Base-by-base conservation (phyloP, 331 rosid species). In the Cydonia oblonga region DNA sequence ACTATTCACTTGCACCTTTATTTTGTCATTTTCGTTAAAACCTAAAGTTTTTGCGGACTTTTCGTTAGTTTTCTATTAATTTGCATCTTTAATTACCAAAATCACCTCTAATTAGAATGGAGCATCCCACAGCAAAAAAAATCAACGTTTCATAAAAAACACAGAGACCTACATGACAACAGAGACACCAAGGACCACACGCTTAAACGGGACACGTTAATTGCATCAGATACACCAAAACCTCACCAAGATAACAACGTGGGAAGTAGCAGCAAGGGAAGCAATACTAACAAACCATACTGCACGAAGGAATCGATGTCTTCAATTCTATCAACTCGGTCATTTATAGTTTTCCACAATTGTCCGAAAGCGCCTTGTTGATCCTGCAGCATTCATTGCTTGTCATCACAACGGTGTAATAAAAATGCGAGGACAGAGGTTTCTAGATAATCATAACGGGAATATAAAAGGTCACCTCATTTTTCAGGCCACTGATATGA, bases 261-360 rank as follows among this genome's bases (percentile, higher is more conserved):
- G 59, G 89, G 84, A 77, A 88, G 66, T 51, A 84, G 75, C 88
- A 93, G 74, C 71, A 89, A 53, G 33, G 96, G 90, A 76, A 87
- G 76, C 86, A 90, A 84, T 57, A 76, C 76, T 61, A 78, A 76
- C 79, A 93, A 81, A 54, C 97, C 88, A 35, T 84, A 89, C 76
- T 63, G 74, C 86, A 93, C 91, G 54, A 90, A 78, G 52, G 89
- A 62, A 78, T 93, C 95, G 0, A 57, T 52, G 56, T 89, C 80
- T 86, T 84, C 85, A 49, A 83, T 62, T 44, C 76, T 68, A 70
- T 69, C 75, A 59, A 85, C 64, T 74, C 67, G 84, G 60, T 76
- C 42, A 63, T 76, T 79, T 23, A 87, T 64, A 69, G 71, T 54
- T 60, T 78, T 82, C 90, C 90, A 82, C 57, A 76, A 19, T 30